A percentile compares a stretch with the other conserved stretches of the same genome.
Evolutionary conservation across 805 yeast species (phyloP).

Genomic region (Jamesozyma piceae): DNA sequence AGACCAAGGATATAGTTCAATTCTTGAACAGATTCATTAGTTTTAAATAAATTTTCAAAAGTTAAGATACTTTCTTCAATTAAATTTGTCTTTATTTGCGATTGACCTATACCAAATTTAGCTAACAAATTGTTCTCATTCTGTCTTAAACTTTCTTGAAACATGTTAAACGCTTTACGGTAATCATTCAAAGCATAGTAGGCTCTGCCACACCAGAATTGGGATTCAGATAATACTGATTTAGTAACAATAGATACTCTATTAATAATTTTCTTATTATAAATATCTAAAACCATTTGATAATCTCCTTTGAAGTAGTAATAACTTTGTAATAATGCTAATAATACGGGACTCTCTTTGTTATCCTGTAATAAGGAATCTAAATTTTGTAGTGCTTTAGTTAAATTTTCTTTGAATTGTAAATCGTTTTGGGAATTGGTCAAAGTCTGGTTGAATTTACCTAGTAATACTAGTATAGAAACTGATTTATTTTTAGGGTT

Average conservation of each 20-base stretch:
- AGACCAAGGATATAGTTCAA: constrained; percentile 69
- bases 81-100: constrained; percentile 66
- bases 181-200: constrained; percentile 51
- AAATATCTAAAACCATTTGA: constrained; percentile 47
- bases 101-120: constrained; percentile 75
- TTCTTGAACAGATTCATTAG: constrained; percentile 62
- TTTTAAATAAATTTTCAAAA: constrained; percentile 62
- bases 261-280: constrained; percentile 39
- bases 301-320: constrained; percentile 60
- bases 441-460: constrained; percentile 54
- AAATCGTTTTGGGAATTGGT: constrained; percentile 40
- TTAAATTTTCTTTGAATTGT: constrained; percentile 52
- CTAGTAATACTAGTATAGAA: constrained; percentile 54
- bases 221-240: constrained; percentile 47
- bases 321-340: constrained; percentile 59
- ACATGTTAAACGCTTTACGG: constrained; percentile 60
- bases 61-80: constrained; percentile 78
- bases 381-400: constrained; percentile 44
- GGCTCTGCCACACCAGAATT: constrained; percentile 82
- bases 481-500: constrained; percentile 54
- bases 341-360: constrained; percentile 49
- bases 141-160: constrained; percentile 59
- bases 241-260: constrained; percentile 29
- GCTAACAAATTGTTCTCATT: constrained; percentile 62
- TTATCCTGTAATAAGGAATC: constrained; percentile 31